phyloP scores from a whole-genome alignment of 805 yeast species.

The Lipomyces yamadae region DNA sequence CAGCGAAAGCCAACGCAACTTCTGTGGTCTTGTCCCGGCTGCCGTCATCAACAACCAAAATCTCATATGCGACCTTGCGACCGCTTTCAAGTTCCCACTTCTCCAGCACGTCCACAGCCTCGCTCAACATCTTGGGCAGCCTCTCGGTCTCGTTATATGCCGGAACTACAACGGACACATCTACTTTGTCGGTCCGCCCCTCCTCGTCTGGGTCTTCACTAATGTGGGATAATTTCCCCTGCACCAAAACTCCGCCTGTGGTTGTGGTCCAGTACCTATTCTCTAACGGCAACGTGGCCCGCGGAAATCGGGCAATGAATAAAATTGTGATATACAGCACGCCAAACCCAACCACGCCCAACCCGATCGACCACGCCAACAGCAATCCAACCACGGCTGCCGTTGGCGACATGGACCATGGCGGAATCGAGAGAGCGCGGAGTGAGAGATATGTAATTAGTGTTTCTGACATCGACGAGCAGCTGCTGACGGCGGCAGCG shows the following conservation, averaged over 20 bases:
- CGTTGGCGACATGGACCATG: not conserved
- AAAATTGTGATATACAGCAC: conserved; percentile 12
- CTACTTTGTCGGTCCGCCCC: conserved; percentile 46
- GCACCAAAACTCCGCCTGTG: conserved; percentile 12
- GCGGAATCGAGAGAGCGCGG: not conserved
- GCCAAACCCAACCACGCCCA: not conserved
- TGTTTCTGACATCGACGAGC: not conserved
- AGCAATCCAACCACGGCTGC: not conserved
- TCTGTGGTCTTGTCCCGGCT: conserved; percentile 79
- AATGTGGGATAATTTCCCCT: conserved; percentile 11
- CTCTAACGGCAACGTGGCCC: conserved; percentile 27
- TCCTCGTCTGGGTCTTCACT: conserved; percentile 3
- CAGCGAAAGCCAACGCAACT: conserved; percentile 66
- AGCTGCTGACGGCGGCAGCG: not conserved
- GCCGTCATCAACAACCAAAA: conserved; percentile 90
- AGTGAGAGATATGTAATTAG: conserved; percentile 4
- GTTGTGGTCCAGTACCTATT: conserved; percentile 19
- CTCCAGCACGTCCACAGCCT: conserved; percentile 48
- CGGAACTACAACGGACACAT: conserved; percentile 84
- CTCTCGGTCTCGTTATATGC: conserved; percentile 86
- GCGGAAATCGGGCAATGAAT: conserved; percentile 33
- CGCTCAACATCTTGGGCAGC: conserved; percentile 71
- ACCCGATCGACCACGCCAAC: conserved; percentile 8
- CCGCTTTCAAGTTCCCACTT: conserved; percentile 31
- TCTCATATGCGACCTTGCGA: conserved; percentile 60